Conservation (phyloP, 2,329 filamentous ascomycete species). For the Colletotrichum incanum region DNA sequence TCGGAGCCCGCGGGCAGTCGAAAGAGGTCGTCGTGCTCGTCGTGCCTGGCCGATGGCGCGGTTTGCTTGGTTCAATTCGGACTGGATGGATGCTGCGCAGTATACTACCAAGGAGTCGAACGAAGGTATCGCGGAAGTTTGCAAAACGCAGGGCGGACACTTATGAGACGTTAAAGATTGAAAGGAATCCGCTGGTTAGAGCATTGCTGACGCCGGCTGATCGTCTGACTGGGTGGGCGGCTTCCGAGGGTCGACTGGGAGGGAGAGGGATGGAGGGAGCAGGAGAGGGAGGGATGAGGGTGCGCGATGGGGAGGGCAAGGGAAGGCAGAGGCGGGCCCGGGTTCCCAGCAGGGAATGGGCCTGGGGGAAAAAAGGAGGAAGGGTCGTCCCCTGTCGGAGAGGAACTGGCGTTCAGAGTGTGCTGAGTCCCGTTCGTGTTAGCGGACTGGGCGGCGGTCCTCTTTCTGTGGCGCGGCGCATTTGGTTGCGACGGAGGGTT, state of each 20-base stretch:
- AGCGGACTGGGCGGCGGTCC: conserved; percentile 26
- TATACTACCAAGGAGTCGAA: conserved; percentile 16
- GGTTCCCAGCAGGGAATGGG: conserved; percentile 32
- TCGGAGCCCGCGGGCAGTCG: conserved; percentile 6
- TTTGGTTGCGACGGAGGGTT: conserved; percentile 20
- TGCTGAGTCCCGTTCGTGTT: conserved; percentile 19
- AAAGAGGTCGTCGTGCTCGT: conserved; percentile 25
- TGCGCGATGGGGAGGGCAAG: conserved; percentile 36
- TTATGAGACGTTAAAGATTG: conserved; percentile 19
- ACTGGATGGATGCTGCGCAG: conserved; percentile 1
- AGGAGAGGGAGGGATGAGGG: conserved; percentile 38
- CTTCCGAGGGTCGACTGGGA: conserved; percentile 10
- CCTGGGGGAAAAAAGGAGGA: conserved; percentile 39
- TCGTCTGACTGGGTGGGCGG: conserved; percentile 23
- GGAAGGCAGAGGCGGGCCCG: conserved; percentile 27
- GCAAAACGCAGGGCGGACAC: conserved; percentile 20
- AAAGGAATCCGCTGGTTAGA: conserved; percentile 29
- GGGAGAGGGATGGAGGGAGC: conserved; percentile 40
- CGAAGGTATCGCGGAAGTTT: conserved; percentile 34
- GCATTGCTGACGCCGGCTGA: conserved; percentile 35
- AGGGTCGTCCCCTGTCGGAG: conserved; percentile 34
- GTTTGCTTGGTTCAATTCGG: conserved; percentile 12
- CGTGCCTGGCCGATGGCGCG: conserved; percentile 28
- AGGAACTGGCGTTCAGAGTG: conserved; percentile 5
- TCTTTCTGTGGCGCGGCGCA: conserved; percentile 17